Evolutionary conservation across 129 eudicot species (phyloP).

Genomic region (Dittrichia graveolens): DNA sequence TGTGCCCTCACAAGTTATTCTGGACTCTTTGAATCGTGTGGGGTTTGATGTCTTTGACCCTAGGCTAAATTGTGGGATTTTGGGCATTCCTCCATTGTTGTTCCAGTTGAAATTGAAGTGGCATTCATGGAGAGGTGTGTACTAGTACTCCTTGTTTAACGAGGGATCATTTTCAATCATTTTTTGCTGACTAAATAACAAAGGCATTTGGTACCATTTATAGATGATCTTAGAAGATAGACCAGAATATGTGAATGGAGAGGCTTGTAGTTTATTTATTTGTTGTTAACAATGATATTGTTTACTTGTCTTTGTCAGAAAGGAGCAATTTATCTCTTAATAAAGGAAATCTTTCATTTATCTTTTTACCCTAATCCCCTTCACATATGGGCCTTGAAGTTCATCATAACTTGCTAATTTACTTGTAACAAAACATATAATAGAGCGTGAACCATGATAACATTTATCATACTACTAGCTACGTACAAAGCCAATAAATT

Average conservation of each 20-base stretch:
- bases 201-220: constrained; percentile 21
- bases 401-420: not conserved
- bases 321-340: not conserved
- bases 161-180: constrained; percentile 3
- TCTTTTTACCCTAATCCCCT: not conserved
- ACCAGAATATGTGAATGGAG: constrained; percentile 15
- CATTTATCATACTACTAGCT: too few species aligned
- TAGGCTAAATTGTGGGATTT: constrained; percentile 59
- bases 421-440: too few species aligned
- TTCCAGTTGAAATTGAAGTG: constrained; percentile 84
- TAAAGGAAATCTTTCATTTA: not conserved
- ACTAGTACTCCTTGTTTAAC: constrained; percentile 26
- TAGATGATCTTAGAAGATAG: constrained; percentile 3
- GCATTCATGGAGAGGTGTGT: constrained; percentile 80
- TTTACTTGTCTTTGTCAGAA: not conserved
- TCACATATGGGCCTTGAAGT: not conserved
- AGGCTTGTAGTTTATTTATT: constrained; percentile 24
- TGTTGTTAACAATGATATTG: constrained; percentile 20
- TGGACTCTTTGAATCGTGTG: constrained; percentile 65
- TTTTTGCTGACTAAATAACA: constrained; percentile 30
- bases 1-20: constrained; percentile 65
- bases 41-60: constrained; percentile 85
- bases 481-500: too few species aligned
- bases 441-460: too few species aligned
- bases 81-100: constrained; percentile 77